Percentiles rank a stretch among this genome's conserved stretches.
phyloP scores from a whole-genome alignment of 2,329 filamentous ascomycete species.

The Diaporthe sp. region DNA sequence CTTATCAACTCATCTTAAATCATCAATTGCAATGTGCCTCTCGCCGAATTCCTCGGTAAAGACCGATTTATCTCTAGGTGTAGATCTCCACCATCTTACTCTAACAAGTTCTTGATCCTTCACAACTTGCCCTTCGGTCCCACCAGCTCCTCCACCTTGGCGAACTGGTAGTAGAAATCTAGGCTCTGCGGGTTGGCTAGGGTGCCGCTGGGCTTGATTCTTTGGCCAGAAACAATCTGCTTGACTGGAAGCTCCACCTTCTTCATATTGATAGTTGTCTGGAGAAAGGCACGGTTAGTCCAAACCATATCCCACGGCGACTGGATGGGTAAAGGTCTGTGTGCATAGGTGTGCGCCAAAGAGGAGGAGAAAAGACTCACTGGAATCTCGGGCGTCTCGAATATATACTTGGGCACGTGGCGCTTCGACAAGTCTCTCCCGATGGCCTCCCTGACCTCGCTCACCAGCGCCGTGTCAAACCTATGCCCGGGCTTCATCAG shows the following conservation, averaged over 20 bases:
- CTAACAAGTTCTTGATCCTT: conserved; percentile 43
- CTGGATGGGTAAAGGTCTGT: neutral
- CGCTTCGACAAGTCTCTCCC: conserved; percentile 76
- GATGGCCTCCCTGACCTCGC: conserved; percentile 75
- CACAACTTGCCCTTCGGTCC: conserved; percentile 64
- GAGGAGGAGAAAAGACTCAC: conserved; percentile 61
- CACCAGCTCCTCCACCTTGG: conserved; percentile 74
- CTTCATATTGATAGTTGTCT: conserved; percentile 87
- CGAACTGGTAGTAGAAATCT: conserved; percentile 85
- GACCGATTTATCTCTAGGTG: neutral
- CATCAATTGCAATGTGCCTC: neutral
- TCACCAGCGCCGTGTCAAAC: conserved; percentile 69
- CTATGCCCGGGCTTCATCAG: conserved; percentile 68
- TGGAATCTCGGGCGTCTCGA: conserved; percentile 85
- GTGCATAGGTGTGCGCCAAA: neutral
- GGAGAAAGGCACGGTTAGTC: neutral
- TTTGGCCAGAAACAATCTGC: conserved; percentile 83
- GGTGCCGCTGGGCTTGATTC: conserved; percentile 82
- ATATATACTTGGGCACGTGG: conserved; percentile 84
- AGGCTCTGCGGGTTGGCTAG: conserved; percentile 82
- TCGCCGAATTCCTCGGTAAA: neutral
- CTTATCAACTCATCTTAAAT: neutral
- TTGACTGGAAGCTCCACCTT: conserved; percentile 90
- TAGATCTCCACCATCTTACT: neutral
- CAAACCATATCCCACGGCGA: neutral